Evolutionary conservation across 306 rosid species (phyloP).

Genomic region (Prunus mira): DNA sequence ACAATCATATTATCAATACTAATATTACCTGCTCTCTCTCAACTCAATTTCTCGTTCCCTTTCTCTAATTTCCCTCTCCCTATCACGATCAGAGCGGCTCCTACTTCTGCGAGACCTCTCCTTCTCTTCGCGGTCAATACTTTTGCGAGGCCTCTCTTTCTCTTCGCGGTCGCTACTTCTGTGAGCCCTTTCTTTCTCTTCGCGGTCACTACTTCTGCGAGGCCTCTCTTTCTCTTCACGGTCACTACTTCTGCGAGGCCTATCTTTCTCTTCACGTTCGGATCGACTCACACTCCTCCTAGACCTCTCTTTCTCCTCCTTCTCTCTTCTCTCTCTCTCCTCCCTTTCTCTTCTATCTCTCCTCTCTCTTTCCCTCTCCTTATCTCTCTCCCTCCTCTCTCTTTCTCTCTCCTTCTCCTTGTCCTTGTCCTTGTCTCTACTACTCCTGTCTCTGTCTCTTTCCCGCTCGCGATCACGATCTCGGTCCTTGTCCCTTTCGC

Average conservation of each 20-base stretch:
- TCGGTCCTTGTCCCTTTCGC: conserved; percentile 41
- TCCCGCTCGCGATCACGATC: conserved; percentile 37
- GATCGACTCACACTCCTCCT: not conserved
- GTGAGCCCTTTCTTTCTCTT: conserved; percentile 9
- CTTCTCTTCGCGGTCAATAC: conserved; percentile 30
- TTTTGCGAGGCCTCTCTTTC: conserved; percentile 32
- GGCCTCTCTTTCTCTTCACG: conserved; percentile 46
- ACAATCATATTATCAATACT: not conserved
- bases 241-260: conserved; percentile 52
- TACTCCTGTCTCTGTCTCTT: conserved; percentile 28
- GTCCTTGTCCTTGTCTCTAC: conserved; percentile 37
- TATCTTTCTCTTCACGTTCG: conserved; percentile 35
- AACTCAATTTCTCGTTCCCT: conserved; percentile 63
- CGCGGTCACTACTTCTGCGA: conserved; percentile 32
- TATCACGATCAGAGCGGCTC: conserved; percentile 45
- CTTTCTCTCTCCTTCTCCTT: conserved; percentile 27
- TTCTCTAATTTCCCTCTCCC: conserved; percentile 37
- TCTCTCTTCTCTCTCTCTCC: conserved; percentile 22
- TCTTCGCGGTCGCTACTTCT: conserved; percentile 35
- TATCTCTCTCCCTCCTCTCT: conserved; percentile 27
- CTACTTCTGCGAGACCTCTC: conserved; percentile 36
- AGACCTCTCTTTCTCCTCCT: conserved; percentile 18
- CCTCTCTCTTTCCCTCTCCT: conserved; percentile 25
- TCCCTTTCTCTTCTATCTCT: conserved; percentile 17
- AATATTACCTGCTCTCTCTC: conserved; percentile 65